Base-by-base conservation (phyloP, 169 alveolate species). In the Plasmodium adleri region DNA sequence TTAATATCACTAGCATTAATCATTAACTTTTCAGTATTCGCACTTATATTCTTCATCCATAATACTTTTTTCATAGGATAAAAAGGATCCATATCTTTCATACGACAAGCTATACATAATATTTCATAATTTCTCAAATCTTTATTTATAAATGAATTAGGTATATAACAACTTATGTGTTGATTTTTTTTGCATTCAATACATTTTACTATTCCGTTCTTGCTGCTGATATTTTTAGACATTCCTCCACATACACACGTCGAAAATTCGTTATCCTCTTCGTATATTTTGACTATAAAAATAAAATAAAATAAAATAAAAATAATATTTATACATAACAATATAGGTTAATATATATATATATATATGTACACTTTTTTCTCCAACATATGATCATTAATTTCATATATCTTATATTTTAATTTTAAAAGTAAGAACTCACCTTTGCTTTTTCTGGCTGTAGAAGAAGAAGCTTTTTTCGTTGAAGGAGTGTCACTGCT, bases 71-170 rank as follows among this genome's bases (percentile, higher is more conserved):
- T 71, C 52, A 94, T 68, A 26, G 94, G 74, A 83, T 94, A 92
- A 58, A 94, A 94, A 9, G 97, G 97, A 62, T 94, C 97, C 26
- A 94, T 56, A 17, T 67, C 92, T 50, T 90, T 91, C 17, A 94
- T 49, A 26, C 92, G 90, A 67, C 97, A 94, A 12, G 85, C 91
- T 22, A 52, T 59, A 83, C 97, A 94, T 87, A 88, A 91, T 72
- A 94, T 94, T 63, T 92, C 93, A 24, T 85, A 86, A 20, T 88
- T 88, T 8, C 60, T 62, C 22, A 91, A 85, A 22, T 64, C 70
- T 56, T 90, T 88, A 59, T 64, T 49, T 15, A 66, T 47, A 88
- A 93, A 88, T n/a, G 88, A 12, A 52, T 12, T 62, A 15, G 59
- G 86, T 20, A 56, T 63, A 47, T 71, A 86, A 59, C 92, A 86